Conservation (phyloP, 2,329 filamentous ascomycete species). For the Alternaria brassicae region DNA sequence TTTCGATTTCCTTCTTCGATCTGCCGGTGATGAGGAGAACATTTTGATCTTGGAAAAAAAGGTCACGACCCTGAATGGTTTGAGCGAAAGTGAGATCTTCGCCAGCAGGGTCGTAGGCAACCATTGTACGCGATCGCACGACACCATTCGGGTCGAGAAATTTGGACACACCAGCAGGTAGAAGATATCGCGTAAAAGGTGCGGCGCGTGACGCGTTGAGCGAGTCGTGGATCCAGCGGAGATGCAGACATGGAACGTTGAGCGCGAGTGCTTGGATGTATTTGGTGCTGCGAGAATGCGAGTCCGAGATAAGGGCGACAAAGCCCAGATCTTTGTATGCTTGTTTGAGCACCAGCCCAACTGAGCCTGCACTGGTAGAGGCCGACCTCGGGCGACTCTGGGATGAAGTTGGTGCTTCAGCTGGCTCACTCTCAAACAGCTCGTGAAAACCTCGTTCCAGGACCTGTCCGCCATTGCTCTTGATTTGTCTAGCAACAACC, state of each 20-base stretch:
- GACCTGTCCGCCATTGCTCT: constrained; percentile 73
- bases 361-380: constrained; percentile 19
- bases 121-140: constrained; percentile 74
- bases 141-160: constrained; percentile 72
- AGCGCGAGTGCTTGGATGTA: constrained; percentile 95
- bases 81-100: constrained; percentile 51
- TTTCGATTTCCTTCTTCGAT: constrained; percentile 66
- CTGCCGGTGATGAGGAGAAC: constrained; percentile 77
- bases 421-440: constrained; percentile 67
- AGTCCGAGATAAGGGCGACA: constrained; percentile 83
- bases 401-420: constrained; percentile 27
- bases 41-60: constrained; percentile 68
- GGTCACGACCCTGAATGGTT: constrained; percentile 56
- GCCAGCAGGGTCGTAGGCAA: constrained; percentile 63
- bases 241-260: constrained; percentile 83
- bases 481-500: constrained; percentile 68
- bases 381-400: constrained; percentile 21
- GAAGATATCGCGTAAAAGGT: constrained; percentile 80
- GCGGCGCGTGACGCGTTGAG: constrained; percentile 67
- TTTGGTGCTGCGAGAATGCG: constrained; percentile 84
- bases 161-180: constrained; percentile 81
- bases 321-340: constrained; percentile 70
- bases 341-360: constrained; percentile 62
- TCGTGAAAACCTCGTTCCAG: constrained; percentile 80
- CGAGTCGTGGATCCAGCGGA: constrained; percentile 81